These are phyloP conservation scores for Podosphaera xanthii DNA, from an alignment of 2,329 filamentous ascomycete species.

Conservation along the genomic window DNA sequence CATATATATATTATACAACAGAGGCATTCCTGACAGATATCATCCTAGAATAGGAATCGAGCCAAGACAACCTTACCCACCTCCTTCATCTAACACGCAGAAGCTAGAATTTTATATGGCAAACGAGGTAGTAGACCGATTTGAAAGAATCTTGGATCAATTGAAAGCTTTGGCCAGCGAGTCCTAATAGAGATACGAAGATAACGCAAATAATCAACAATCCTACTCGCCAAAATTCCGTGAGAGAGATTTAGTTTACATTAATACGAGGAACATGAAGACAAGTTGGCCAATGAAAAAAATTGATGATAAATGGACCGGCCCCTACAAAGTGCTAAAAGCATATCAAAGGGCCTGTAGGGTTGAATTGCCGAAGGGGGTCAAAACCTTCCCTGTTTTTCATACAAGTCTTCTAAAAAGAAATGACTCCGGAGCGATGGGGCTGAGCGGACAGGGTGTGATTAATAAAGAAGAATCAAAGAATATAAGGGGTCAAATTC, in stretches of 20 bases:
- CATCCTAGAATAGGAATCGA: conserved; percentile 2
- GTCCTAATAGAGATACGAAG: background rate
- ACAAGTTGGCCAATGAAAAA: background rate
- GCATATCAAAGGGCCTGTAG: background rate
- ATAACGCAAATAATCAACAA: background rate
- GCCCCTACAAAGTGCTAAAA: background rate
- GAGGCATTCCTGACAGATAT: no score
- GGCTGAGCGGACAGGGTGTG: background rate
- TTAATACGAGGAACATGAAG: conserved; percentile 1
- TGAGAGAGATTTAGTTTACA: background rate
- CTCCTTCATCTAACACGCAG: background rate
- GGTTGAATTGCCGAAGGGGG: background rate
- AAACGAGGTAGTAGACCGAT: background rate
- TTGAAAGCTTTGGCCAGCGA: background rate
- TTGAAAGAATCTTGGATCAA: background rate
- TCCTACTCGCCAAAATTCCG: background rate
- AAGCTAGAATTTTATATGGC: background rate
- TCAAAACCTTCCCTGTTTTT: background rate
- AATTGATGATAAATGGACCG: background rate
- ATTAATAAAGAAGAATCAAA: background rate
- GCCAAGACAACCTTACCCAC: background rate
- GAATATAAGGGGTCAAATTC: background rate
- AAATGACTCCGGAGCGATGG: background rate
- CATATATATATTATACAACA: no score
- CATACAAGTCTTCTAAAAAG: conserved; percentile 1